Evolutionary conservation across 495 filamentous ascomycete genomes (phyloP), one percentile per base, ranked within the genome.

Genomic region (Aspergillus homomorphus): DNA sequence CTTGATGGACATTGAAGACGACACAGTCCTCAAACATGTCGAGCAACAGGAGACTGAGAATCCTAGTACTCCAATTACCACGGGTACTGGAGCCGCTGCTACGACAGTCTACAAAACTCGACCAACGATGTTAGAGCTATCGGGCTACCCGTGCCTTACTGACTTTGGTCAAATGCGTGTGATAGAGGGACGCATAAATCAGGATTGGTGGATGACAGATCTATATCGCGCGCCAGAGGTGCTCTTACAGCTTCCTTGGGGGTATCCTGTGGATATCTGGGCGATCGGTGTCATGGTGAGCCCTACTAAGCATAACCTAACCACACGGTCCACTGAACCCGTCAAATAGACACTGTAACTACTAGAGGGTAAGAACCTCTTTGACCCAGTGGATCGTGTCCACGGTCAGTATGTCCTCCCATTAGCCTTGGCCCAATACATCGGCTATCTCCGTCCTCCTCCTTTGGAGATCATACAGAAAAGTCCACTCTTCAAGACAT

Each of bases 381-480:
- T 69, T 54, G 57, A 69, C 54, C 67, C 67, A 8, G 51, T 67
- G 2, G 67, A 67, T 53, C 56, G 21, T 44, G 57, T 51, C n/a
- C 4, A 67, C 38, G 20, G 51, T 19, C 64, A 67, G 50, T 69
- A 69, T 54, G 58, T 63, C 15, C 59, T 67, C 51, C 57, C 64
- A 16, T 18, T 67, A 22, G 65, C 65, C 48, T 62, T 69, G 42
- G 60, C 62, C n/a, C 64, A 69, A 45, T 69, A 69, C 54, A 65
- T 69, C 9, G 60, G 62, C 18, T 65, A 62, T 9, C 26, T 28
- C 9, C 4, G 26, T 3, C 26, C 26, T 3, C 26, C 26, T 4
- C 26, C 26, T 3, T 9, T 28, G 26, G 4, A 28, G 4, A 28
- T 28, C 4, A 3, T 28, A 4, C 26, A 28, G 26, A 9, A 28